These are phyloP conservation scores for Phytopythium montanum DNA, from an alignment of 352 stramenopile genomes.

Conservation along the genomic window DNA sequence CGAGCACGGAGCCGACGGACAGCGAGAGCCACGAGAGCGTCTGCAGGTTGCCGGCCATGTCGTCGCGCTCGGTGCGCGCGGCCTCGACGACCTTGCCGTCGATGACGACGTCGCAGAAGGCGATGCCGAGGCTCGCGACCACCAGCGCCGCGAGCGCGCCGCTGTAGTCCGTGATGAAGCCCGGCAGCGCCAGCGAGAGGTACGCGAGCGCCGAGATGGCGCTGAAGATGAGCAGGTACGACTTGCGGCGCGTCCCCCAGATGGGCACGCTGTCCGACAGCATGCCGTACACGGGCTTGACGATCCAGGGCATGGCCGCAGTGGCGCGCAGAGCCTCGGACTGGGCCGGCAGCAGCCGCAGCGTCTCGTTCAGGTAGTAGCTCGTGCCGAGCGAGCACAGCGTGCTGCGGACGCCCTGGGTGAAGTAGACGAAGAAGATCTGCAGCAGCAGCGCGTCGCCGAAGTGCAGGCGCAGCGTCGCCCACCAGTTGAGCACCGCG, in stretches of 20 bases:
- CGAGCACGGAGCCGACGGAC: slow-evolving; percentile 65
- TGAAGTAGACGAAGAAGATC: slow-evolving; percentile 87
- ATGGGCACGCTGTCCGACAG: slow-evolving; percentile 75
- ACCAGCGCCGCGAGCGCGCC: slow-evolving; percentile 54
- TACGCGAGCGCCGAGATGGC: slow-evolving; percentile 53
- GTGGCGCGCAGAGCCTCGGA: slow-evolving; percentile 62
- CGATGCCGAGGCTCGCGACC: slow-evolving; percentile 72
- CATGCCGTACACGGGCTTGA: slow-evolving; percentile 79
- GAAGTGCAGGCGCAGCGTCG: slow-evolving; percentile 59
- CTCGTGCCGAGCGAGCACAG: slow-evolving; percentile 73
- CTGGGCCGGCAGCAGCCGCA: slow-evolving; percentile 60
- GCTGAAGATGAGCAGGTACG: slow-evolving; percentile 75
- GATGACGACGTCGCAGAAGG: slow-evolving; percentile 81
- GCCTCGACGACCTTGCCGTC: slow-evolving; percentile 76
- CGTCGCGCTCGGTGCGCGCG: slow-evolving; percentile 58
- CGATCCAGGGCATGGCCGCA: slow-evolving; percentile 74
- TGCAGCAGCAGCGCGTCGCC: slow-evolving; percentile 64
- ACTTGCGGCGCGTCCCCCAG: slow-evolving; percentile 72
- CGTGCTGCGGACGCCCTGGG: slow-evolving; percentile 69
- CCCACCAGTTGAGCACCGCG: slow-evolving; percentile 51
- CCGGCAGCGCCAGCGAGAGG: slow-evolving; percentile 52
- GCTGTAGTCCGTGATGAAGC: slow-evolving; percentile 50
- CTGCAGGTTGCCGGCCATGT: slow-evolving; percentile 76
- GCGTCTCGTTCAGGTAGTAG: slow-evolving; percentile 78
- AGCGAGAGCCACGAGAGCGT: slow-evolving; percentile 77